A percentile compares a stretch with the other conserved stretches of the same genome.
These are phyloP conservation scores for Cylindrotheca closterium DNA, from an alignment of 108 stramenopile genomes.

Conservation along the genomic window DNA sequence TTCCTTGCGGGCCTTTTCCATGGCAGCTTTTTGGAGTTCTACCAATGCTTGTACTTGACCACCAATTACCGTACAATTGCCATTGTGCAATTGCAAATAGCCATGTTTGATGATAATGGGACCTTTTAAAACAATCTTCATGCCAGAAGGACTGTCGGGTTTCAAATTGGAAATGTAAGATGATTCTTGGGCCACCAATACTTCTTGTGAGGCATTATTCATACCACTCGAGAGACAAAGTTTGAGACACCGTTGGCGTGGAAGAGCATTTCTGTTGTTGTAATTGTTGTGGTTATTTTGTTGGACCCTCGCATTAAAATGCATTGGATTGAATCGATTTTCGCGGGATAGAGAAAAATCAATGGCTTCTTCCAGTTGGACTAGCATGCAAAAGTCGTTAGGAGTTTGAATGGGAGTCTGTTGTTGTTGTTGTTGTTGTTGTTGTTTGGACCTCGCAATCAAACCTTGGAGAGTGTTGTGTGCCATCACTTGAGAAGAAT, in stretches of 20 bases:
- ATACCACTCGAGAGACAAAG: conserved; percentile 50
- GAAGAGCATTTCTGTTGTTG: conserved; percentile 5
- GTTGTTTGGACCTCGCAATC: not conserved
- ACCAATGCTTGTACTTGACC: conserved; percentile 55
- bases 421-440: conserved; percentile 28
- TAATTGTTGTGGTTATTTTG: conserved; percentile 7
- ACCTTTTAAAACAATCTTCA: conserved; percentile 60
- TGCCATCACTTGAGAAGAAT: too few species aligned
- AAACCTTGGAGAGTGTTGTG: not conserved
- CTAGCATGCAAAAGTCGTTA: conserved; percentile 40
- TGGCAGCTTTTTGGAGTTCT: conserved; percentile 38
- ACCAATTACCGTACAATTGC: conserved; percentile 58
- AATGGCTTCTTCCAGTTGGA: conserved; percentile 73
- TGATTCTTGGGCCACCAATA: conserved; percentile 36
- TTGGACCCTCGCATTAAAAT: conserved; percentile 1
- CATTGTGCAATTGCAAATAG: conserved; percentile 49
- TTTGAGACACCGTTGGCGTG: conserved; percentile 44
- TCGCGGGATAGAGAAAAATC: conserved; percentile 38
- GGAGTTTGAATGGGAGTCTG: conserved; percentile 29
- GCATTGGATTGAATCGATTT: conserved; percentile 12
- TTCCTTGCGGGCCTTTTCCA: conserved; percentile 45
- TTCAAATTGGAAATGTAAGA: conserved; percentile 46
- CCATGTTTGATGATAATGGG: conserved; percentile 51
- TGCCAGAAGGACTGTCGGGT: conserved; percentile 35
- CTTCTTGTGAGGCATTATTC: conserved; percentile 5